Conservation (phyloP, 345 rosid genomes). For the Adansonia digitata region DNA sequence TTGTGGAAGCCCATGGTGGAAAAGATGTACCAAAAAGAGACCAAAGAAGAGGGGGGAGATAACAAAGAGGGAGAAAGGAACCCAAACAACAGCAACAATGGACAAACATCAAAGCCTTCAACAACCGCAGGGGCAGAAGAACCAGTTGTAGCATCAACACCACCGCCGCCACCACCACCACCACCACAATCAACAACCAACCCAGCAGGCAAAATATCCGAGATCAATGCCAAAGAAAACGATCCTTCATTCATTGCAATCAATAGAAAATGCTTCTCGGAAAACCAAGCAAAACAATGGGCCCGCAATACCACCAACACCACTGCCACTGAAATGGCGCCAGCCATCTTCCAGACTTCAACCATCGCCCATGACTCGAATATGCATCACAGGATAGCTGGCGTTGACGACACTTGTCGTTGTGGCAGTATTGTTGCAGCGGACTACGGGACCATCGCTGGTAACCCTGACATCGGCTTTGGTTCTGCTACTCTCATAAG, state of each 20-base stretch:
- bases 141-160: too few species aligned
- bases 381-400: too few species aligned
- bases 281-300: conserved; percentile 35
- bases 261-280: conserved; percentile 47
- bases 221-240: conserved; percentile 54
- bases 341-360: conserved; percentile 26
- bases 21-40: conserved; percentile 89
- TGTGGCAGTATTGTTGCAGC: conserved; percentile 28
- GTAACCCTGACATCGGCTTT: conserved; percentile 22
- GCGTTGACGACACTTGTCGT: too few species aligned
- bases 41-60: conserved; percentile 51
- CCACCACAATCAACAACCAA: conserved; percentile 30
- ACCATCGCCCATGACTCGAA: conserved; percentile 11
- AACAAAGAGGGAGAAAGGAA: conserved; percentile 29
- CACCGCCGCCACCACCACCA: conserved; percentile 27
- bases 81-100: conserved; percentile 27
- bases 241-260: conserved; percentile 57
- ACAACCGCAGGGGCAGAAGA: too few species aligned
- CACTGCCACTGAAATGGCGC: conserved; percentile 18
- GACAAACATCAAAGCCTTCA: conserved; percentile 55
- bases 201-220: conserved; percentile 49
- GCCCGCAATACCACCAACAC: conserved; percentile 14
- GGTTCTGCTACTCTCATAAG: conserved; percentile 52
- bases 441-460: conserved; percentile 38
- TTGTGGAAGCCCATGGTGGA: too few species aligned